Conservation (phyloP, 2,329 filamentous ascomycete species). For the Cordyceps militaris region DNA sequence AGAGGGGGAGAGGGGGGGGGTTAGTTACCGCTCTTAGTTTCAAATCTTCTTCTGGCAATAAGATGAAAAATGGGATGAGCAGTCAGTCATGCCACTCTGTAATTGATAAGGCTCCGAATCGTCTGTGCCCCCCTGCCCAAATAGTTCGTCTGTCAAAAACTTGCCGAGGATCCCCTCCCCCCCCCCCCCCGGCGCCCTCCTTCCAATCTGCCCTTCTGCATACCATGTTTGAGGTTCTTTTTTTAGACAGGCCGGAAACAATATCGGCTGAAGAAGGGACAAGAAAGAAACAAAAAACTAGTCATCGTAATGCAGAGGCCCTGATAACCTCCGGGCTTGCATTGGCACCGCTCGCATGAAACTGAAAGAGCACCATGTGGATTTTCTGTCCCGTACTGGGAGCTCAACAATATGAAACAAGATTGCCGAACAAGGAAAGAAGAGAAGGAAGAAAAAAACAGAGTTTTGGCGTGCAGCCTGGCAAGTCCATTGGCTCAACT, state of each 20-base stretch:
- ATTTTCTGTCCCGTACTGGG: too few relatives aligned
- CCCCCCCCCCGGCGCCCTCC: too few relatives aligned
- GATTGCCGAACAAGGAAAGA: too few relatives aligned
- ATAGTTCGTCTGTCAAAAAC: constrained; percentile 4
- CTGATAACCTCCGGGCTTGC: neutral
- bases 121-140: neutral
- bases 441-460: too few relatives aligned
- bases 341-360: neutral
- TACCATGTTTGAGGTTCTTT: neutral
- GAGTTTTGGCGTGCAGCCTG: neutral
- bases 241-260: neutral
- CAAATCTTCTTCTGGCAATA: neutral
- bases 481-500: neutral
- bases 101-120: neutral
- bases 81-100: neutral
- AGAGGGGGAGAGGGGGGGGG: neutral
- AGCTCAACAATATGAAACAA: constrained; percentile 2
- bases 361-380: too few relatives aligned
- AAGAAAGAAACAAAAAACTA: neutral
- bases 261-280: neutral
- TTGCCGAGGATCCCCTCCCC: neutral
- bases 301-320: neutral
- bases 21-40: neutral
- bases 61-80: constrained; percentile 4
- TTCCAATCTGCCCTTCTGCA: neutral